A percentile compares a stretch with the other conserved stretches of the same genome.
Evolutionary conservation across 164 flowering plant genomes (phyloP).

Genomic region (Aristolochia fimbriata): DNA sequence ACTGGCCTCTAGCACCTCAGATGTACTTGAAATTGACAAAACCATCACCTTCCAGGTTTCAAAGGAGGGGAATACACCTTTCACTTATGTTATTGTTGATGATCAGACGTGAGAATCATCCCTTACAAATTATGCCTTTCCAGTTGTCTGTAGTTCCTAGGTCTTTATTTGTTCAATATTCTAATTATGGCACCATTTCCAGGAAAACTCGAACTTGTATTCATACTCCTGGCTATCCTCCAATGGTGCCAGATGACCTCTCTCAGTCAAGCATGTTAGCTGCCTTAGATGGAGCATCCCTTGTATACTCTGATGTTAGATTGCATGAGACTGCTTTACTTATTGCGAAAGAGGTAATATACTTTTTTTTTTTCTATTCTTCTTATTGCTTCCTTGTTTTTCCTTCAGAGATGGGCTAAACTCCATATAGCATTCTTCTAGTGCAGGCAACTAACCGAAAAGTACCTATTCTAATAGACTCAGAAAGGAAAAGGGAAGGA

Average conservation of each 20-base stretch:
- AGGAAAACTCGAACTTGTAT: conserved; percentile 95
- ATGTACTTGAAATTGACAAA: too few species aligned
- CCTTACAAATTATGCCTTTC: not conserved
- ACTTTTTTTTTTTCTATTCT: not conserved
- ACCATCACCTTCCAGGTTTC: conserved; percentile 49
- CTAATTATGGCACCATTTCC: conserved; percentile 15
- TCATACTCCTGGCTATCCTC: conserved; percentile 75
- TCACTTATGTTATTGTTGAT: conserved; percentile 80
- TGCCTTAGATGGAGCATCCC: conserved; percentile 54
- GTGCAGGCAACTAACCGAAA: conserved; percentile 63
- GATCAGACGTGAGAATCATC: conserved; percentile 52
- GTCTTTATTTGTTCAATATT: not conserved
- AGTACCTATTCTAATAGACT: conserved; percentile 74
- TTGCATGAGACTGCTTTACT: conserved; percentile 64
- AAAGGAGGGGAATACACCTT: conserved; percentile 71
- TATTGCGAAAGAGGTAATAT: conserved; percentile 63
- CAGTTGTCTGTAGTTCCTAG: not conserved
- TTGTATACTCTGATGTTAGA: conserved; percentile 67
- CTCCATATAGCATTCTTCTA: conserved; percentile 11
- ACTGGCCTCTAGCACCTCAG: too few species aligned
- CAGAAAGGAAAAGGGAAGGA: conserved; percentile 80
- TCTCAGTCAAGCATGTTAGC: conserved; percentile 37
- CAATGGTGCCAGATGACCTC: conserved; percentile 67
- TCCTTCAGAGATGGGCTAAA: too few species aligned
- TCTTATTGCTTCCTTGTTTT: too few species aligned